Conservation (phyloP, 257 asterid species). For the Ophiorrhiza pumila region DNA sequence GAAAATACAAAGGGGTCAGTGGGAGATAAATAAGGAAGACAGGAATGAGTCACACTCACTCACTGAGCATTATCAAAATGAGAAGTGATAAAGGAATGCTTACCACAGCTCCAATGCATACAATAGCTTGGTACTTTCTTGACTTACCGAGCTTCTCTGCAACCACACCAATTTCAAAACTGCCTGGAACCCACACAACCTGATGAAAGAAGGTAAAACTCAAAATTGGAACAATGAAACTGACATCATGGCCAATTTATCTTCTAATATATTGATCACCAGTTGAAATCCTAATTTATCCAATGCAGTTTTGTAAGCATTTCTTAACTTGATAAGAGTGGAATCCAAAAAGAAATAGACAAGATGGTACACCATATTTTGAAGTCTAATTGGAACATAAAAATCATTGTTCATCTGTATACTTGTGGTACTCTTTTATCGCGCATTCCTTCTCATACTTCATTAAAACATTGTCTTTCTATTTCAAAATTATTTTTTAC, state of each 20-base stretch:
- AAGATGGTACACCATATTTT: background rate
- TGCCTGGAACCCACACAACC: constrained; percentile 98
- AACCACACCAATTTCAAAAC: constrained; percentile 78
- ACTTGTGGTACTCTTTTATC: background rate
- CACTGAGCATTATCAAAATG: background rate
- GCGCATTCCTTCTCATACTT: background rate
- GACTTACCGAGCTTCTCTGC: constrained; percentile 88
- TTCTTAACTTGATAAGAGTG: background rate
- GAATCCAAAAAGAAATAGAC: background rate
- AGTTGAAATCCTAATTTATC: background rate
- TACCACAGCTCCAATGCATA: constrained; percentile 98
- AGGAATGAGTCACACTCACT: background rate
- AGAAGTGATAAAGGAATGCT: constrained; percentile 22
- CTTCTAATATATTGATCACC: too few relatives aligned
- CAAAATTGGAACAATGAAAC: background rate
- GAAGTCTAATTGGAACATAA: background rate
- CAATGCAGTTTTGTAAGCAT: background rate
- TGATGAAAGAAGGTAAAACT: constrained; percentile 20
- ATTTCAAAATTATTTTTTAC: too few relatives aligned
- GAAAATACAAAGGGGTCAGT: background rate
- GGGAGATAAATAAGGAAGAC: background rate
- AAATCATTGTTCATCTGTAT: background rate
- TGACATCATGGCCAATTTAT: background rate
- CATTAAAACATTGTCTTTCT: background rate
- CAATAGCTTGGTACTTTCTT: constrained; percentile 62